Evolutionary conservation across 2,329 filamentous ascomycete species (phyloP).

Genomic region (Colletotrichum shisoi): DNA sequence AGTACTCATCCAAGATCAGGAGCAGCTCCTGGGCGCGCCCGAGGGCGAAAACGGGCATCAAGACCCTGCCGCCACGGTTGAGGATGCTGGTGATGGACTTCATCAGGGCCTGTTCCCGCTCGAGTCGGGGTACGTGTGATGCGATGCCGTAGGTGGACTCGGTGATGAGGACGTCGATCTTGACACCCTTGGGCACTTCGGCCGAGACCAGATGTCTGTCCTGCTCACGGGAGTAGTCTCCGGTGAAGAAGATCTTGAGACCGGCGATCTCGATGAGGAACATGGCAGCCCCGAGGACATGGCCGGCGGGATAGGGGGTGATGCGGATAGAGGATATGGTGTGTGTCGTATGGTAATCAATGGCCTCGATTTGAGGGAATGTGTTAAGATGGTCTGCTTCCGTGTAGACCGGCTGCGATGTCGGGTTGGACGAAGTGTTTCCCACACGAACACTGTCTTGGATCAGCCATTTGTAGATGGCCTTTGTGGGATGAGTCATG

Average conservation of each 20-base stretch:
- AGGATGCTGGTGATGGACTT: conserved; percentile 92
- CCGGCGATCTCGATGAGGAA: conserved; percentile 97
- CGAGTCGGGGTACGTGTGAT: conserved; percentile 86
- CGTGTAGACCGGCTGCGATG: conserved; percentile 83
- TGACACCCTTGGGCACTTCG: conserved; percentile 84
- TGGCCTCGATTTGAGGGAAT: conserved; percentile 92
- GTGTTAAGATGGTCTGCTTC: conserved; percentile 95
- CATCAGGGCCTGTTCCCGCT: conserved; percentile 93
- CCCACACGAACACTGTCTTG: conserved; percentile 94
- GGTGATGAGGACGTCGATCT: conserved; percentile 95
- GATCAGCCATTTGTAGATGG: conserved; percentile 99
- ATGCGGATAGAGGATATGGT: conserved; percentile 96
- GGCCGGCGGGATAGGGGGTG: conserved; percentile 94
- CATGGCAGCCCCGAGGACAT: conserved; percentile 98
- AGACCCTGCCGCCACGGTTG: conserved; percentile 87
- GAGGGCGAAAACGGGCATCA: conserved; percentile 95
- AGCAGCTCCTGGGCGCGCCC: conserved; percentile 93
- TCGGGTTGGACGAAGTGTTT: conserved; percentile 69
- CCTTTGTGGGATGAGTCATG: conserved; percentile 99
- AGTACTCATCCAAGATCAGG: conserved; percentile 95
- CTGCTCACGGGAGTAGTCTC: conserved; percentile 95
- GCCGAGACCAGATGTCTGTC: conserved; percentile 96
- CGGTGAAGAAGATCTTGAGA: conserved; percentile 95
- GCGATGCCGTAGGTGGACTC: conserved; percentile 98
- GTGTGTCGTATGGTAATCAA: conserved; percentile 97